These are phyloP conservation scores for Immersiporthe knoxdaviesiana DNA, from an alignment of 2,329 filamentous ascomycete species.

Conservation along the genomic window DNA sequence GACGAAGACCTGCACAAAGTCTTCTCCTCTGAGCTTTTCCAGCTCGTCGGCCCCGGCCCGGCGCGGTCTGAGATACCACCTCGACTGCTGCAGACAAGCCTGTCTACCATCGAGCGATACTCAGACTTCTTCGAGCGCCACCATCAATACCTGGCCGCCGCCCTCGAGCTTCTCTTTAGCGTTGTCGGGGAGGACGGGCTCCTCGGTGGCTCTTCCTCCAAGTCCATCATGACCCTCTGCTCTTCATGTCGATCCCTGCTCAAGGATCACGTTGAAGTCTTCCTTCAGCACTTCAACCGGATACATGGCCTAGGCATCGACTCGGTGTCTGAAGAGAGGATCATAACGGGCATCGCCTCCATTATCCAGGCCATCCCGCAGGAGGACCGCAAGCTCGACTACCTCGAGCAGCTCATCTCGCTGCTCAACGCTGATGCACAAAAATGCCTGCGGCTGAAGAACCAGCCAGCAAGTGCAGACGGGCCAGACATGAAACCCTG, in stretches of 20 bases:
- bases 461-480: constrained; percentile 35
- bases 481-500: constrained; percentile 30
- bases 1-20: constrained; percentile 64
- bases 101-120: constrained; percentile 72
- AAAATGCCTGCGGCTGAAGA: constrained; percentile 43
- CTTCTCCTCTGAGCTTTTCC: constrained; percentile 63
- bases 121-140: constrained; percentile 77
- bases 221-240: constrained; percentile 74
- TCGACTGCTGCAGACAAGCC: constrained; percentile 67
- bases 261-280: constrained; percentile 67
- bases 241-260: constrained; percentile 73
- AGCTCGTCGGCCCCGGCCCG: constrained; percentile 54
- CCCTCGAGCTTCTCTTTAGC: constrained; percentile 74
- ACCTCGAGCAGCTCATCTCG: constrained; percentile 61
- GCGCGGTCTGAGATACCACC: constrained; percentile 55
- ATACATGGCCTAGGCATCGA: constrained; percentile 59
- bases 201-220: constrained; percentile 70
- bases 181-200: constrained; percentile 62
- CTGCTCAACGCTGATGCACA: constrained; percentile 67
- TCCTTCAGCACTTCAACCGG: constrained; percentile 66
- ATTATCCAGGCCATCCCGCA: constrained; percentile 73
- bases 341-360: constrained; percentile 73
- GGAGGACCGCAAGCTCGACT: constrained; percentile 55
- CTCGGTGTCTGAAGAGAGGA: constrained; percentile 70
- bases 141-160: constrained; percentile 66